Base-by-base conservation (phyloP, 169 alveolate species). In the Eimeria tenella region DNA sequence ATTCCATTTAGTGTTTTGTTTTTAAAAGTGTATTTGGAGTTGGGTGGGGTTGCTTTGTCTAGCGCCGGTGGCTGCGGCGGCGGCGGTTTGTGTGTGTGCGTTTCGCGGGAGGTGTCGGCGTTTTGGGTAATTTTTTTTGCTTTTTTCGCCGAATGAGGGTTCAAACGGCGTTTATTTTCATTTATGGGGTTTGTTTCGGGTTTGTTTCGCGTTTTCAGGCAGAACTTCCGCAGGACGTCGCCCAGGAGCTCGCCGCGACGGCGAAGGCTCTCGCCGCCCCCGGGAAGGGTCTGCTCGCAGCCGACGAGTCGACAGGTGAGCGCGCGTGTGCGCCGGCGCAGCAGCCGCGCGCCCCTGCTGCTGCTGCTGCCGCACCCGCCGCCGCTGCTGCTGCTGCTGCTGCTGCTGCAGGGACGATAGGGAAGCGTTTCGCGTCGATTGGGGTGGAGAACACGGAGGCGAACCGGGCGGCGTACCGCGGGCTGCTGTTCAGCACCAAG, bases 221-320 rank as follows among this genome's bases (percentile, higher is more conserved):
- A n/a, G 77, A 68, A 68, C n/a, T 93, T 55, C n/a, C 83, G 31
- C 94, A 95, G 77, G 94, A 83, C 11, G 42, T 89, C 52, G 89
- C 89, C 75, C 23, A 83, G 86, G 96, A 93, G 90, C 91, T 95
- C 68, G 95, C 81, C 15, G 93, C 82, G 79, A 95, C 58, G 52
- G 96, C 96, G 70, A 42, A 31, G 50, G 63, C 70, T 50, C 31
- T 95, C 58, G 42, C 82, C 56, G 49, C 95, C 19, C 95, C 96
- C 53, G 99, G 99, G 86, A 98, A 98, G 97, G 99, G 99, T 60
- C 98, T 99, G 91, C 97, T 99, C 63, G 99, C 99, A 31, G 99
- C 99, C 50, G 99, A 99, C 95, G 99, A 99, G 97, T 98, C 99
- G 53, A 98, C 99, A 52, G 99, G 99, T 89, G 98, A 99, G 68